Percentiles rank a stretch among this genome's conserved stretches.
Conservation (phyloP, 2,329 filamentous ascomycete species). For the Ophiostoma ips region DNA sequence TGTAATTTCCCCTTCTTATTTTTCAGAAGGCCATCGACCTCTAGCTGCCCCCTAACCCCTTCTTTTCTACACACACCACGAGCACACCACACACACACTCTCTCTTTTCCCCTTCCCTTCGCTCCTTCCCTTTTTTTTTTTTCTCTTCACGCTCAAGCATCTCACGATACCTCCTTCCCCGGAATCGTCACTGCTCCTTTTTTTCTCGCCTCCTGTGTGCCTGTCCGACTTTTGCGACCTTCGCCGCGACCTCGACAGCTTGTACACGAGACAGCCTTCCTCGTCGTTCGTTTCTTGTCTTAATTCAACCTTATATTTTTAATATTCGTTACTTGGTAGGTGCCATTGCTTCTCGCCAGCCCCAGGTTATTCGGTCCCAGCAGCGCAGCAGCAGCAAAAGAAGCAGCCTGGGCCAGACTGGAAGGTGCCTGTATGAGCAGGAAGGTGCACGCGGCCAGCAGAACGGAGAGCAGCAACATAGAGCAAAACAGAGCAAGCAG, state of each 20-base stretch:
- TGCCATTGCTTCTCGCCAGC: conserved; percentile 3
- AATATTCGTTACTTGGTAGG: conserved; percentile 7
- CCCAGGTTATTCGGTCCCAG: background rate
- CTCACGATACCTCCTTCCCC: conserved; percentile 6
- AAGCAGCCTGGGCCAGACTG: background rate
- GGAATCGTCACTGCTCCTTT: conserved; percentile 1
- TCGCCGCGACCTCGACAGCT: conserved; percentile 3
- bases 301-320: conserved; percentile 4
- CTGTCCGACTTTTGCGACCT: conserved; percentile 5
- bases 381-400: background rate
- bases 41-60: conserved; percentile 4
- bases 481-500: no score
- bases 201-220: background rate
- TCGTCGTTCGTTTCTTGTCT: conserved; percentile 2
- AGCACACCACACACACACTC: background rate
- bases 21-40: conserved; percentile 10
- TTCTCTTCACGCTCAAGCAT: conserved; percentile 1
- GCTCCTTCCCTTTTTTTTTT: background rate
- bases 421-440: background rate
- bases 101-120: conserved; percentile 2
- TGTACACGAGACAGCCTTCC: conserved; percentile 6
- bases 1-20: conserved; percentile 15
- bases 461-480: no score
- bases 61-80: conserved; percentile 5
- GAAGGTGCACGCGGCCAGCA: no score